phyloP scores from a whole-genome alignment of 306 rosid genomes.

The Gynostemma pentaphyllum region DNA sequence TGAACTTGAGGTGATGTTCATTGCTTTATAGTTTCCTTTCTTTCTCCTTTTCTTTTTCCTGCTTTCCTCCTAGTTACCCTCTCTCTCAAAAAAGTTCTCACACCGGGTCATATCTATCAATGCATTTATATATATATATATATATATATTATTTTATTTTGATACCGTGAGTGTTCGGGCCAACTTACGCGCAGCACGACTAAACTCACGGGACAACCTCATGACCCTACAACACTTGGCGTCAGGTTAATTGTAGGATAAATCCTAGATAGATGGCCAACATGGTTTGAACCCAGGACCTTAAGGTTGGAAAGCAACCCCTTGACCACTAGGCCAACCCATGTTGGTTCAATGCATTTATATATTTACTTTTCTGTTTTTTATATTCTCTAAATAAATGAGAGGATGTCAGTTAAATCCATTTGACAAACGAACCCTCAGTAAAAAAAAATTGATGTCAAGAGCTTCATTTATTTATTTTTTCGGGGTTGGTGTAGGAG shows the following conservation, averaged over 20 bases:
- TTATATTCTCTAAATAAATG: neutral
- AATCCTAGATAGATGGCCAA: no score
- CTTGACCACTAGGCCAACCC: no score
- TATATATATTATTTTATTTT: neutral
- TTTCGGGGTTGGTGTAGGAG: no score
- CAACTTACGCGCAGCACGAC: no score
- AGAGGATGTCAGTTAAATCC: neutral
- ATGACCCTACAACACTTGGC: no score
- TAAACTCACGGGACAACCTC: no score
- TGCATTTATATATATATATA: neutral
- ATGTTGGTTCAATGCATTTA: neutral
- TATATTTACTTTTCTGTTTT: no score
- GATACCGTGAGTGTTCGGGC: no score
- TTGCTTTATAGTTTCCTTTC: slow-evolving; percentile 6
- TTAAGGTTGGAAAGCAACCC: no score
- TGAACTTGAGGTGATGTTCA: slow-evolving; percentile 78
- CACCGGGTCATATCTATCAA: neutral
- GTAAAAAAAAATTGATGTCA: neutral
- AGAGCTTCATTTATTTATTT: neutral
- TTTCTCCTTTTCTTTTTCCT: neutral
- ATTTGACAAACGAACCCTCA: neutral
- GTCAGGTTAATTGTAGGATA: no score
- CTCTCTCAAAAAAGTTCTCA: neutral
- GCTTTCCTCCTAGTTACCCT: neutral
- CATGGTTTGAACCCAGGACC: no score